Base-by-base conservation (phyloP, 2,329 filamentous ascomycete species). In the Colletotrichum sansevieriae region DNA sequence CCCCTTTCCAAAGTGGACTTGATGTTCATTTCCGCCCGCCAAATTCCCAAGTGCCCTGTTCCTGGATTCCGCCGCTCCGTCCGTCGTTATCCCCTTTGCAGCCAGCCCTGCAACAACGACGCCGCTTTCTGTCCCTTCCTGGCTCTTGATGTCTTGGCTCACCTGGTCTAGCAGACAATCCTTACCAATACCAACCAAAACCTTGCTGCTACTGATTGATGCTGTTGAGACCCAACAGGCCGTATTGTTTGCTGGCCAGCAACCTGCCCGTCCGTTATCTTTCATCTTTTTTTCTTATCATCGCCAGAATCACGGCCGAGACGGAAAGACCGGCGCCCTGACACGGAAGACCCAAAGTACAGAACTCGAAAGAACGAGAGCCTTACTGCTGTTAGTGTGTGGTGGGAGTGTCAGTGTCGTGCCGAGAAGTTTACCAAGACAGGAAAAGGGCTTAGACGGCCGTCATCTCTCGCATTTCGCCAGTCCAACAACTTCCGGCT, bases 11-110 rank as follows among this genome's bases (percentile, higher is more conserved):
- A n/a, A 22, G 18, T 47, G 54, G 46, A 25, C 13, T 47, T 66
- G 66, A 66, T 60, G 56, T 44, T 69, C 56, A 66, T 69, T 66
- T 69, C 66, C 66, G 61, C 49, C 66, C 41, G 55, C 33, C 35
- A 37, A 29, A 65, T 59, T 56, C 62, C 62, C 47, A 66, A 46
- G 49, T 56, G 62, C 62, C 66, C 66, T 69, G 66, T 69, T 69
- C 66, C 66, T 69, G 56, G 66, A 61, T 61, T 61, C 63, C 66
- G 55, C 25, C 41, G 55, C 56, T 43, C 49, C 66, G 56, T 35
- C 62, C 47, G 37, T 60, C 63, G 52, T 29, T 15, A 29, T 54
- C 49, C 25, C 49, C 29, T 33, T 54, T 1, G 49, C 49, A 52
- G 15, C 44, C 44, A 33, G 49, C 29, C 25, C 49, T 29, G 33